A percentile compares a stretch with the other conserved stretches of the same genome.
These are phyloP conservation scores for Areca catechu DNA, from an alignment of 176 grass and related monocot genomes.

Conservation along the genomic window DNA sequence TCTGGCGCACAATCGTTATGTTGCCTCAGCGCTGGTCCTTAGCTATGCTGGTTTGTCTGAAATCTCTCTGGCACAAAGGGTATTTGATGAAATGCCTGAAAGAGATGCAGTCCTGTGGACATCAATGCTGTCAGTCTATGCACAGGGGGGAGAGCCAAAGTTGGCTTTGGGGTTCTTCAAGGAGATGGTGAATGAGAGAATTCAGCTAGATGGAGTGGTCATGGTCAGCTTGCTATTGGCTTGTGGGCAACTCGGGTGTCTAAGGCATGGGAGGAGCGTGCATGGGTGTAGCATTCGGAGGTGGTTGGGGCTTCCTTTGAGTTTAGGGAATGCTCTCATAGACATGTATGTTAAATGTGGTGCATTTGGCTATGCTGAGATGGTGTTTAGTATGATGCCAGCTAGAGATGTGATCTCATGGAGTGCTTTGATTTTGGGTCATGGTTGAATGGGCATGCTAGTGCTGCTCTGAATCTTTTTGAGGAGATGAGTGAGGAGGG, in stretches of 20 bases:
- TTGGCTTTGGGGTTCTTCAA: conserved; percentile 36
- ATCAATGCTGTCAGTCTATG: conserved; percentile 63
- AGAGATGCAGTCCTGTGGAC: conserved; percentile 60
- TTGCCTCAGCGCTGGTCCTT: conserved; percentile 43
- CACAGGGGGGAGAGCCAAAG: conserved; percentile 31
- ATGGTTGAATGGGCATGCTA: conserved; percentile 49
- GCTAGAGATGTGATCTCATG: conserved; percentile 67
- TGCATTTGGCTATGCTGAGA: conserved; percentile 40
- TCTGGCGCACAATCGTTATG: conserved; percentile 33
- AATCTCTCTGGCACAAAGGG: conserved; percentile 29
- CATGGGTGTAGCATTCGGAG: conserved; percentile 36
- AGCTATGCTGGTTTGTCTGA: conserved; percentile 32
- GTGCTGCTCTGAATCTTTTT: conserved; percentile 41
- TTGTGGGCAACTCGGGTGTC: conserved; percentile 43
- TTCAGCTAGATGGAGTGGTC: conserved; percentile 47
- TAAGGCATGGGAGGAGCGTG: conserved; percentile 34
- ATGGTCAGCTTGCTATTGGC: conserved; percentile 64
- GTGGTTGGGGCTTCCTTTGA: conserved; percentile 22
- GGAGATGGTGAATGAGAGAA: conserved; percentile 27
- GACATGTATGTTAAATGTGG: conserved; percentile 79
- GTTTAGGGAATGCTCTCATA: conserved; percentile 47
- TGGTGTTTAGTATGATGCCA: conserved; percentile 35
- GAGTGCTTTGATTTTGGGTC: conserved; percentile 59
- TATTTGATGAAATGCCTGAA: conserved; percentile 62
- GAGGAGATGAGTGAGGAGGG: conserved; percentile 37